Base-by-base conservation (phyloP, 2,329 filamentous ascomycete genomes). In the Trichoderma brevicompactum region DNA sequence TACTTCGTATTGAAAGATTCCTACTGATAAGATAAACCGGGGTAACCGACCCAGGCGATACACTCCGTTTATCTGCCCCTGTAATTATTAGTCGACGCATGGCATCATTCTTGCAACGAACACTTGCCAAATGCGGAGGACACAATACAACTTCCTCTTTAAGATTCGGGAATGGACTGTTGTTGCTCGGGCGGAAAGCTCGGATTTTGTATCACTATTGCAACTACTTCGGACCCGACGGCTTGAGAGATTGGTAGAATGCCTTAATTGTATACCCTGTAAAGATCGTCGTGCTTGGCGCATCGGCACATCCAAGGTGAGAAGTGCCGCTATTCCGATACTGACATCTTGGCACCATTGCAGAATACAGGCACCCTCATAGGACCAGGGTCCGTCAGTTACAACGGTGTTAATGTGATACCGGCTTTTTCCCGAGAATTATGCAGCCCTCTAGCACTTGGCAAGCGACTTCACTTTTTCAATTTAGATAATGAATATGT, bases 81-180 rank as follows among this genome's bases (percentile, higher is more conserved):
- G 7, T 58, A 46, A 15, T 34, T 41, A 34, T 36, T 46, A 46
- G 54, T 28, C 28, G 28, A 58, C 5, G n/a, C 7, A 58, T 46
- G 54, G 54, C 41, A 58, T 56, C 54, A 36, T 46, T 12, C 13
- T 12, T 36, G 7, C 54, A 34, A 44, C 15, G 10, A 28, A 12
- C 41, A 58, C 54, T 44, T 58, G 32, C 54, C 28, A 46, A 46
- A 46, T 58, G 23, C 28, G 32, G 54, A 58, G 54, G 23, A 23
- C 4, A 7, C 41, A 38, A 46, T 19, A 19, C 19, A 46, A 19
- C 41, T 58, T 58, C 54, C 54, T n/a, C 9, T 58, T 58, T 58
- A 5, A 36, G 54, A 19, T 32, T 7, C 19, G 3, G 32, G 19
- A 23, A 36, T 46, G 28, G 28, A 46, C 28, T 34, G 28, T 38